Percentiles rank a stretch among this genome's conserved stretches.
These are phyloP conservation scores for Mortierella sp. DNA, from an alignment of 371 early-diverging fungal genomes.

Conservation along the genomic window DNA sequence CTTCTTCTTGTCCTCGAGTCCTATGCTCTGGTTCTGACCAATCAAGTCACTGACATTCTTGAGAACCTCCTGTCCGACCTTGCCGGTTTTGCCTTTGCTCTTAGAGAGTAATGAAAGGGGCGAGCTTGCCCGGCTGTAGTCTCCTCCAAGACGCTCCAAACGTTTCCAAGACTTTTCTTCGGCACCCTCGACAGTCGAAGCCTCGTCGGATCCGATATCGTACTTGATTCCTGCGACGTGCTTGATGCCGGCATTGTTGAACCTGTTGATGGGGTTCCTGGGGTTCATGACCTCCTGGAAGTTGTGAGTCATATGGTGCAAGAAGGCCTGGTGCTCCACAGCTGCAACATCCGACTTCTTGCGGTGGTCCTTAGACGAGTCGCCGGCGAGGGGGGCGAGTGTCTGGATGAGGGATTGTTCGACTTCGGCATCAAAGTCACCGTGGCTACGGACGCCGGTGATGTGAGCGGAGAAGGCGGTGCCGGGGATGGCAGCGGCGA, in stretches of 20 bases:
- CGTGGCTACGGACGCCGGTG: conserved; percentile 32
- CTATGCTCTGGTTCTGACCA: conserved; percentile 56
- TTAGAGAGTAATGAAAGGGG: conserved; percentile 30
- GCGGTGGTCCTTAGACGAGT: conserved; percentile 43
- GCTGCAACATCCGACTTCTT: conserved; percentile 38
- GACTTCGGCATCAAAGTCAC: conserved; percentile 44
- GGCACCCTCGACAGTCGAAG: conserved; percentile 2
- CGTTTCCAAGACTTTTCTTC: conserved; percentile 55
- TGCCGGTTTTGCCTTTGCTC: background rate
- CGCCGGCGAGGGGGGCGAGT: conserved; percentile 14
- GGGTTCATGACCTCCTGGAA: conserved; percentile 54
- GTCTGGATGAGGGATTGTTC: conserved; percentile 43
- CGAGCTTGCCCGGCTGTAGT: conserved; percentile 32
- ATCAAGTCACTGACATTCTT: conserved; percentile 31
- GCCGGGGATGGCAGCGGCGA: conserved; percentile 16
- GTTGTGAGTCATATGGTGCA: conserved; percentile 34
- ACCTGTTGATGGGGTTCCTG: conserved; percentile 38
- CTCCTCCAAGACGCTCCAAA: conserved; percentile 55
- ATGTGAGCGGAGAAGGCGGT: conserved; percentile 32
- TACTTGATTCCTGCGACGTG: conserved; percentile 31
- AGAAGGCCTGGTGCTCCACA: conserved; percentile 24
- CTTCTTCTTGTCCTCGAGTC: conserved; percentile 58
- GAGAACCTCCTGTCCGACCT: conserved; percentile 17
- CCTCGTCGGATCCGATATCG: conserved; percentile 40
- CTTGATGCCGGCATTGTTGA: conserved; percentile 45